These are phyloP conservation scores for Monosporascus cannonballus DNA, from an alignment of 2,329 filamentous ascomycete genomes.

Conservation along the genomic window DNA sequence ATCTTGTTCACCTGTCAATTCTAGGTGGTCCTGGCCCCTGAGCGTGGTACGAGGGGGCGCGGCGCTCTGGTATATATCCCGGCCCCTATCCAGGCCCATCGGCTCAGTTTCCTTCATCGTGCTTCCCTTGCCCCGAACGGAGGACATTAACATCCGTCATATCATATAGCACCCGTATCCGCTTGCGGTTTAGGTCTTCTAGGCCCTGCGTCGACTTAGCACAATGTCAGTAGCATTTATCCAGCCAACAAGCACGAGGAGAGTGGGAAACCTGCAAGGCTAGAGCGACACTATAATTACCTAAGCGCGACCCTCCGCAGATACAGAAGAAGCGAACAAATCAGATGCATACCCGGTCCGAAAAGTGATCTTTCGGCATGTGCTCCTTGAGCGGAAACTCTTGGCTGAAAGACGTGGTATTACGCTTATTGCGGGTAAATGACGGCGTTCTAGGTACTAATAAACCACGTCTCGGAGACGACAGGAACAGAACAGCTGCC, in stretches of 20 bases:
- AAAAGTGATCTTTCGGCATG: neutral
- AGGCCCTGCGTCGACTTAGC: no score
- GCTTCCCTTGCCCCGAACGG: neutral
- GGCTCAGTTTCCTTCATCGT: neutral
- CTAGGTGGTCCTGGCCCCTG: neutral
- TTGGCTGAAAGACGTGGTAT: neutral
- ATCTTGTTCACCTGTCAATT: neutral
- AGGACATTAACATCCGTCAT: neutral
- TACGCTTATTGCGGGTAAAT: neutral
- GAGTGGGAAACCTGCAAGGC: neutral
- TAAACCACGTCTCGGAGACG: no score
- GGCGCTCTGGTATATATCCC: neutral
- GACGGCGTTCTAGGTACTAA: neutral
- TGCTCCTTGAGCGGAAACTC: neutral
- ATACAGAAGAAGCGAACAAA: neutral
- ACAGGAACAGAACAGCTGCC: neutral
- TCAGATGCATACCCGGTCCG: neutral
- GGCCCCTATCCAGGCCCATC: neutral
- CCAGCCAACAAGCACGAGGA: neutral
- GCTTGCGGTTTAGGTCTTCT: neutral
- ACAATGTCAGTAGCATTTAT: neutral
- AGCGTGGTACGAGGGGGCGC: neutral
- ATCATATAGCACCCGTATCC: neutral
- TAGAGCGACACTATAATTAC: neutral
- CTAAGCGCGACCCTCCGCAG: neutral